Base-by-base conservation (phyloP, 306 rosid genomes). In the Oxytropis ochrocephala region DNA sequence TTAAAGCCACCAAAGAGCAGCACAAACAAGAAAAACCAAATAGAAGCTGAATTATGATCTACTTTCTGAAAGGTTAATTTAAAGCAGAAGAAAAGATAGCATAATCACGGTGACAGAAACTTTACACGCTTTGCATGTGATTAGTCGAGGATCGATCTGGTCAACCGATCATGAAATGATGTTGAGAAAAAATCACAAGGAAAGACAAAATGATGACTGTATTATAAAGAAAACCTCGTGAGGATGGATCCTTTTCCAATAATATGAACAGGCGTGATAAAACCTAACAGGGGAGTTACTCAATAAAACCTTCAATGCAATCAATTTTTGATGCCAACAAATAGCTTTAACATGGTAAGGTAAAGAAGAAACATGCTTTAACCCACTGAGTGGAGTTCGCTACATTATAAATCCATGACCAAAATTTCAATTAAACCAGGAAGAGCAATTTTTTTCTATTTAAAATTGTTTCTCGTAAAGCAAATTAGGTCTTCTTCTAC, bases 141-240 rank as follows among this genome's bases (percentile, higher is more conserved):
- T 38, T 18, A 48, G 64, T 62, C 17, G 48, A 46, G 38, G 44
- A 55, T 55, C 73, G 74, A 46, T 60, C 46, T 14, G 42, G 68
- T 38, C 57, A 52, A 56, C 47, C 12, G 12, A 60, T 55, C 79
- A 73, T 42, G 71, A 51, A 67, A n/a, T 50, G 53, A 41, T 14
- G 51, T 41, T 9, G 7, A 67, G 18, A 64, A 53, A 74, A 74
- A 18, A 38, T 8, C 7, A 33, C 30, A 69, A 41, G 58, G 46
- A 59, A 48, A 39, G 52, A 49, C n/a, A 16, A 44, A 67, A 50
- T 5, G 52, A 47, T 19, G 32, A 27, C 16, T 65, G 3, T n/a
- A 27, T 75, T 35, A 11, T 39, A 7, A 51, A 53, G 50, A 66
- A 50, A 59, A 43, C 13, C 21, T 10, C 3, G 32, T 13, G 41